Evolutionary conservation across 2,329 filamentous ascomycete species (phyloP), one percentile per base, ranked within the genome.

Genomic region (Penicillium sp.): DNA sequence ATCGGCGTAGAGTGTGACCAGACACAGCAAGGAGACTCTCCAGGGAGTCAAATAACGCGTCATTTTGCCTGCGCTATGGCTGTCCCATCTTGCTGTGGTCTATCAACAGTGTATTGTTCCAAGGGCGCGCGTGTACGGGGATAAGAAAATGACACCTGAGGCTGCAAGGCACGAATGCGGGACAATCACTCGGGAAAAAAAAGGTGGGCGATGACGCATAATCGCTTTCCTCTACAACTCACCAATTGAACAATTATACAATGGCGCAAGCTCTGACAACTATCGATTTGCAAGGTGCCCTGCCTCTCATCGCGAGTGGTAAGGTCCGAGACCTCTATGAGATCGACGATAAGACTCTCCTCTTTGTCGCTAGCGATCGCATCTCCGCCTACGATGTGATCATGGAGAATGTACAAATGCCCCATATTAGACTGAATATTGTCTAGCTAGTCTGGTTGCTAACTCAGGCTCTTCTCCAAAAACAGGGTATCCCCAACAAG

Each of bases 351-450:
- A 76, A 82, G 53, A 88, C 84, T 2, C 83, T 96, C 4, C 86
- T 96, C 53, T 93, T 96, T 70, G 85, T 92, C 51, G 88, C 90
- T 23, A 89, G 90, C 13, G 92, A 97, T 77, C 88, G 94, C 62
- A 94, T 97, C 72, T 96, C 91, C 23, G 94, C 94, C 52, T 97
- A 93, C 79, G 93, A 97, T 81, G 91, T 95, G 64, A 85, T 96
- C 64, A 86, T 96, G 81, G 78, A 83, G 66, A 97, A 94, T 75
- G 85, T 86, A 71, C 67, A 47, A 78, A 42, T 75, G 81, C 14
- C 75, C 81, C 46, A n/a, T 39, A 38, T 41, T 50, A n/a, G 23
- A 4, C 8, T 16, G 19, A 13, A 27, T 8, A 41, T 26, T 45
- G 8, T 40, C 38, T 46, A 41, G 8, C 23, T 40, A 27, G 45